These are phyloP conservation scores for Diplocarpon rosae DNA, from an alignment of 2,329 filamentous ascomycete species.

Conservation along the genomic window DNA sequence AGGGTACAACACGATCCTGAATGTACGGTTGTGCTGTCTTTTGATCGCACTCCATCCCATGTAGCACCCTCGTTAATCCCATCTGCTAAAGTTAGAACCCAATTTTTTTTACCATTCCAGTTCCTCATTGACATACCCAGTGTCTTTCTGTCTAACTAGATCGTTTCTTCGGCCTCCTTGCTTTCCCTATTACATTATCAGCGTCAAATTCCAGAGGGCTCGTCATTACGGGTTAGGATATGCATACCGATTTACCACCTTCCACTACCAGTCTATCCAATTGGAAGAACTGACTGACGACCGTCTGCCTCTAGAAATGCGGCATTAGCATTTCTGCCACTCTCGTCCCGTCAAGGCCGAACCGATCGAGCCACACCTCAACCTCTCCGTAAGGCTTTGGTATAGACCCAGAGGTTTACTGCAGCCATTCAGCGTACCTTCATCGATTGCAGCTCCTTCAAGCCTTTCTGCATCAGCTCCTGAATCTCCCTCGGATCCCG, in stretches of 20 bases:
- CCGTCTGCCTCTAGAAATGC: slow-evolving; percentile 69
- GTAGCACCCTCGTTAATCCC: slow-evolving; percentile 21
- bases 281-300: slow-evolving; percentile 91
- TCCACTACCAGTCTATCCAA: slow-evolving; percentile 87
- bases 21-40: no score
- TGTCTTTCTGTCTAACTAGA: slow-evolving; percentile 67
- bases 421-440: slow-evolving; percentile 54
- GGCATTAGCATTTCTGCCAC: slow-evolving; percentile 9
- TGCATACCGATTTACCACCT: slow-evolving; percentile 63
- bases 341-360: no score
- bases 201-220: neutral
- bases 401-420: no score
- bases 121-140: slow-evolving; percentile 45
- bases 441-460: slow-evolving; percentile 77
- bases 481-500: slow-evolving; percentile 68
- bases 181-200: slow-evolving; percentile 44
- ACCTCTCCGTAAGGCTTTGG: no score
- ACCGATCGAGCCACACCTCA: no score
- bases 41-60: neutral
- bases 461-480: slow-evolving; percentile 77
- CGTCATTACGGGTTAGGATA: neutral
- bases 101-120: neutral
- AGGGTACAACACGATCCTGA: slow-evolving; percentile 1
- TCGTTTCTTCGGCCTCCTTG: slow-evolving; percentile 55
- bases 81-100: slow-evolving; percentile 14